A percentile compares a stretch with the other conserved stretches of the same genome.
These are phyloP conservation scores for Fonsecaea multimorphosa DNA, from an alignment of 2,329 filamentous ascomycete species.

Conservation along the genomic window DNA sequence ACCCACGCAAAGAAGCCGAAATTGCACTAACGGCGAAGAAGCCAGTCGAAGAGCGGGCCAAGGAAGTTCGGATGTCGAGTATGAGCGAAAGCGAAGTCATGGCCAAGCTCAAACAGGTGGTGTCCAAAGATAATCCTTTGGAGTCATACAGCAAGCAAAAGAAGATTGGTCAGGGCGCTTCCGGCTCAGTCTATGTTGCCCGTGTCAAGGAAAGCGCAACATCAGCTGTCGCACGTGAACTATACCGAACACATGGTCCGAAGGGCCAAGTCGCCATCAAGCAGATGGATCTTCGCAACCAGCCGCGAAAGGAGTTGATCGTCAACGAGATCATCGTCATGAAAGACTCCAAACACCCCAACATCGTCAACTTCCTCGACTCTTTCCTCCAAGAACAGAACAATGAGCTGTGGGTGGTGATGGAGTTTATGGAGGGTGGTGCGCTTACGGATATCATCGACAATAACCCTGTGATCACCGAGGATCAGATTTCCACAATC, in stretches of 20 bases:
- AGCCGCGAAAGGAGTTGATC: conserved; percentile 96
- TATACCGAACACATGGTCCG: conserved; percentile 78
- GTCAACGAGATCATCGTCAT: conserved; percentile 99
- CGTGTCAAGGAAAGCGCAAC: conserved; percentile 87
- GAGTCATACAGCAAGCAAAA: conserved; percentile 98
- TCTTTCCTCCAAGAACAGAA: conserved; percentile 95
- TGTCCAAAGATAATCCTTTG: conserved; percentile 93
- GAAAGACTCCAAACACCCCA: conserved; percentile 97
- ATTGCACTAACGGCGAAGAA: conserved; percentile 86
- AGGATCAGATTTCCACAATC: conserved; percentile 97
- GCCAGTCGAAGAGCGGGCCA: conserved; percentile 72
- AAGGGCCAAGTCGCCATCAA: conserved; percentile 96
- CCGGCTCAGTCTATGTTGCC: conserved; percentile 96
- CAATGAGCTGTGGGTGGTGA: conserved; percentile 97
- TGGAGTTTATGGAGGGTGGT: conserved; percentile 99
- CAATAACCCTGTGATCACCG: conserved; percentile 90
- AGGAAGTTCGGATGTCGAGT: conserved; percentile 96
- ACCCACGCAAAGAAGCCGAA: conserved; percentile 87
- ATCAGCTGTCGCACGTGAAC: conserved; percentile 77
- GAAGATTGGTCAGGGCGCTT: conserved; percentile 98
- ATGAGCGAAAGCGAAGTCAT: conserved; percentile 98
- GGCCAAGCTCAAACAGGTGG: conserved; percentile 90
- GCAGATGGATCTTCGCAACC: conserved; percentile 98
- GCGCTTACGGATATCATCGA: conserved; percentile 98
- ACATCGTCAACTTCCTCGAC: conserved; percentile 99